Evolutionary conservation across 2,329 filamentous ascomycete species (phyloP).

Genomic region (Ophiostoma piceae): DNA sequence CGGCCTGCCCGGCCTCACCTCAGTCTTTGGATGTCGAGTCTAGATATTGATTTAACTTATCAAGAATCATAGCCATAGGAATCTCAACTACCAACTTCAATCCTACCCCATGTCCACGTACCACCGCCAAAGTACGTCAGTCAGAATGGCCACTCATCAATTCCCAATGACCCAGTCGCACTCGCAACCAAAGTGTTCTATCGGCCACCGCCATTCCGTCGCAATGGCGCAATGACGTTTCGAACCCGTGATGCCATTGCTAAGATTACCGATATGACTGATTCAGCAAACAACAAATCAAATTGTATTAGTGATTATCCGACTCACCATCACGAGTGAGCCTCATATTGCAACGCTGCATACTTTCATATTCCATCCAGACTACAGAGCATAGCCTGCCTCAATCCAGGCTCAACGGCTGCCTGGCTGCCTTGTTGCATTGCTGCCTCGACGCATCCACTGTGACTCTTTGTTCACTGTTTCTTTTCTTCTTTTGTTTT

Average conservation of each 20-base stretch:
- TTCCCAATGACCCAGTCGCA: not conserved
- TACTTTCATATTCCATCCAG: not conserved
- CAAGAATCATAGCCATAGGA: not conserved
- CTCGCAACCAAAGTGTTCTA: no score
- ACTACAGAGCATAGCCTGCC: not conserved
- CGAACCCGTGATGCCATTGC: not conserved
- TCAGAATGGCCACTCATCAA: not conserved
- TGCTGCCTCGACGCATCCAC: not conserved
- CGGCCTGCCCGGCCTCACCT: slow-evolving; percentile 1
- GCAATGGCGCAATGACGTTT: not conserved
- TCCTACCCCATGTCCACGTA: not conserved
- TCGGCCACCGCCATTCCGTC: not conserved
- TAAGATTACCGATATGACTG: not conserved
- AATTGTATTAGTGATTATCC: not conserved
- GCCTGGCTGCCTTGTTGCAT: not conserved
- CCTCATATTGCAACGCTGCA: not conserved
- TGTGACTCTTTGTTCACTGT: not conserved
- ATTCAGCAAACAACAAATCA: not conserved
- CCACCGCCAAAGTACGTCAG: not conserved
- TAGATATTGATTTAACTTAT: no score
- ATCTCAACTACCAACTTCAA: not conserved
- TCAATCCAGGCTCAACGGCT: not conserved
- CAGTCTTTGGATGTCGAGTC: not conserved
- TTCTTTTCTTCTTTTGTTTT: not conserved
- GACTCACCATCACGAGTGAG: not conserved